Evolutionary conservation across 2,329 filamentous ascomycete species (phyloP), one percentile per base, ranked within the genome.

Genomic region (Alternaria hordeiaustralica): DNA sequence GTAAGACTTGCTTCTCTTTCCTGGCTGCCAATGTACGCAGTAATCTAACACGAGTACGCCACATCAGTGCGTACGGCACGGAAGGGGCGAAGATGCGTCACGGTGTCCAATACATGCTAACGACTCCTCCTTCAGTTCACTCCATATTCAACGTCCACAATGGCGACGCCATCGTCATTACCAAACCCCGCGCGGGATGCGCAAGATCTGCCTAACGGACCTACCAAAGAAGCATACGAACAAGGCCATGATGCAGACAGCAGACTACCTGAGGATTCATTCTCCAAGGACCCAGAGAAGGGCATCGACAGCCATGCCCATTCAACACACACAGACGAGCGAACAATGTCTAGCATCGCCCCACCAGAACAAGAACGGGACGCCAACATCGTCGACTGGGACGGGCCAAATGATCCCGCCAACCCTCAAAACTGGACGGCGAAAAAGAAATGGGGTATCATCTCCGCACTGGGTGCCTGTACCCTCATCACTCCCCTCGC

Each of bases 381-480:
- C 63, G 67, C 75, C 12, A 67, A 79, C 58, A 65, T 78, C 9
- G 71, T 79, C 20, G 75, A 75, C 47, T 79, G 77, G 78, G 74
- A 77, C 46, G 75, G 74, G 0, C 73, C 73, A 6, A 75, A 81
- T 50, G 79, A 82, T 54, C 79, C 80, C 11, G 66, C 69, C 15
- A 82, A 82, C 53, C 80, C 80, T 13, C 65, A 76, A 59, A 82
- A 82, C 54, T 82, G 79, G 80, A 46, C 74, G 5, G 46, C 54
- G n/a, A 65, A 46, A 26, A 78, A 71, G 65, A 81, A 81, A 68
- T 81, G 79, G 79, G 58, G 65, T 7, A 76, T 79, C 26, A 72
- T 82, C 41, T 71, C 64, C 20, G 66, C 75, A 23, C 64, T 82
- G 13, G 76, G 75, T 13, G 62, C 69, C 26, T 70, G 79, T 10